These are phyloP conservation scores for Capsicum pubescens DNA, from an alignment of 257 asterid species.

Conservation along the genomic window DNA sequence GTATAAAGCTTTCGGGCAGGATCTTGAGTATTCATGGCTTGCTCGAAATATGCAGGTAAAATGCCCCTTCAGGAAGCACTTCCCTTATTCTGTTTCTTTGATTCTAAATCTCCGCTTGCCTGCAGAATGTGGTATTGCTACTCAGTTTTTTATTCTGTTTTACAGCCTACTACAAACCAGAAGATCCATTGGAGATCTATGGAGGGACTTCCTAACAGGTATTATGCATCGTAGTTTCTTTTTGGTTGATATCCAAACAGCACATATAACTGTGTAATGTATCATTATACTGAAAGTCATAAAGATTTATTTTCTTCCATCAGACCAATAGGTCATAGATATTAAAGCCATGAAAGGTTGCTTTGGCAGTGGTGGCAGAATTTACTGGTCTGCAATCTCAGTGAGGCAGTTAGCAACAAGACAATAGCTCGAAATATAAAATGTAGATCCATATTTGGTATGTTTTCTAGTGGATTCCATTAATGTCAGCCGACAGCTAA, in stretches of 20 bases:
- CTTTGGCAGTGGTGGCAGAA: not conserved
- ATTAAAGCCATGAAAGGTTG: not conserved
- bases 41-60: slow-evolving; percentile 93
- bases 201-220: slow-evolving; percentile 98
- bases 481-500: too few relatives aligned
- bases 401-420: not conserved
- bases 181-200: slow-evolving; percentile 95
- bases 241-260: not conserved
- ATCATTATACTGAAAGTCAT: not conserved
- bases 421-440: not conserved
- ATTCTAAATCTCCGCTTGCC: not conserved
- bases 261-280: not conserved
- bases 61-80: not conserved
- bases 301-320: not conserved
- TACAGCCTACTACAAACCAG: slow-evolving; percentile 89
- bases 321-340: not conserved
- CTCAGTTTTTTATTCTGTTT: slow-evolving; percentile 26
- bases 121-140: too few relatives aligned
- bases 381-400: not conserved
- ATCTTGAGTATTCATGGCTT: slow-evolving; percentile 91
- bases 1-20: slow-evolving; percentile 87
- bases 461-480: not conserved
- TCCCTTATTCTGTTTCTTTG: not conserved
- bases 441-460: too few relatives aligned
- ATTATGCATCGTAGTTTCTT: slow-evolving; percentile 10